Conservation (phyloP, 2,329 filamentous ascomycete species). For the Arachnomyces sp. region DNA sequence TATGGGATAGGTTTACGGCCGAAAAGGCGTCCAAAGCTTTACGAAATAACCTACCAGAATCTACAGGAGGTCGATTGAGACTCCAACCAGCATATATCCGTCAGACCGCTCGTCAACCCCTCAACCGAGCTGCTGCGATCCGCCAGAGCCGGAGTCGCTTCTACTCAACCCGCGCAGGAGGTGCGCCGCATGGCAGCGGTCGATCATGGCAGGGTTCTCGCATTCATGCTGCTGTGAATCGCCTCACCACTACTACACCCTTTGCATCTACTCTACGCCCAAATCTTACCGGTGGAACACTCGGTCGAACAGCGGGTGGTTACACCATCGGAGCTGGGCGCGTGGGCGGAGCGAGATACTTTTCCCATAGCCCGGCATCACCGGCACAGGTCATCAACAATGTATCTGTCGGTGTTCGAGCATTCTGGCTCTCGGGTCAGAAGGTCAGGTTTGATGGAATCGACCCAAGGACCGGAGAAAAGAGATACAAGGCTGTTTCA, state of each 20-base stretch:
- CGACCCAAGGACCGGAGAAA: conserved; percentile 60
- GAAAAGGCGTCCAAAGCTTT: conserved; percentile 39
- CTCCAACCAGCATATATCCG: conserved; percentile 55
- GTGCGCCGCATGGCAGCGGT: conserved; percentile 42
- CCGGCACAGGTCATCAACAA: conserved; percentile 90
- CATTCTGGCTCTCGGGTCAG: conserved; percentile 85
- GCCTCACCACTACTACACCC: conserved; percentile 67
- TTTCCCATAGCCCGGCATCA: conserved; percentile 77
- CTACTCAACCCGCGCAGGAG: conserved; percentile 50
- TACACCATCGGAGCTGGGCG: conserved; percentile 67
- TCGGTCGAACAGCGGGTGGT: conserved; percentile 81
- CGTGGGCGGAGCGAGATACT: conserved; percentile 69
- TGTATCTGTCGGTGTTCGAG: conserved; percentile 86
- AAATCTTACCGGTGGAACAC: conserved; percentile 79
- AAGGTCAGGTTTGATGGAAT: conserved; percentile 80
- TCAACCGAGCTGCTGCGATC: conserved; percentile 55
- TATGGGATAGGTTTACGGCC: conserved; percentile 38
- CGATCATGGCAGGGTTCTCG: conserved; percentile 50
- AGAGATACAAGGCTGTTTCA: conserved; percentile 71
- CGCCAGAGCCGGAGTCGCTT: conserved; percentile 58
- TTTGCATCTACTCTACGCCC: conserved; percentile 85
- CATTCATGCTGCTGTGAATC: conserved; percentile 49
- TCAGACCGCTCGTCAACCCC: conserved; percentile 49
- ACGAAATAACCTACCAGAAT: conserved; percentile 35
- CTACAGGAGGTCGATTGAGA: conserved; percentile 36